Base-by-base conservation (phyloP, 305 asterid genomes). In the Nicotiana rustica region DNA sequence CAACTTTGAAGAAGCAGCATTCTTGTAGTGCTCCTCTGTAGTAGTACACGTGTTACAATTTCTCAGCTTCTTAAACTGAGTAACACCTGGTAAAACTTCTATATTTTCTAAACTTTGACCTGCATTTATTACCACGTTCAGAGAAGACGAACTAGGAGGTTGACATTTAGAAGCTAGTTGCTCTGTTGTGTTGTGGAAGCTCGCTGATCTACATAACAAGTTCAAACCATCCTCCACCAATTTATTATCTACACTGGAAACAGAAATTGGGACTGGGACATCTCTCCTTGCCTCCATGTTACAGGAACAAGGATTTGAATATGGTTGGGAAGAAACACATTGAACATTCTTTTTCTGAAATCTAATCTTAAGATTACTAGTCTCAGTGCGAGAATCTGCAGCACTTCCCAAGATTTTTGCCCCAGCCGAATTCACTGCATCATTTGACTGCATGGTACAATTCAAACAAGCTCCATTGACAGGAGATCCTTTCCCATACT, bases 1-100 rank as follows among this genome's bases (percentile, higher is more conserved):
- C 64, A 84, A 70, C 14, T 57, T 61, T 78, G 82, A 68, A 69
- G 66, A 78, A 67, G 68, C 33, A 77, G 59, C 66, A 80, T 44
- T 19, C 31, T 52, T 55, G 61, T 35, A 55, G 82, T 59, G 5
- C 35, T 44, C 29, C 5, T 55, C 64, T 8, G 64, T 31, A 60
- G 49, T 60, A 38, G 25, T 36, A 25, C 19, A 60, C 75, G 82
- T 31, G 65, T 44, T 52, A 19, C 17, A 13, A 29, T 36, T 21
- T 31, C 29, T 29, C 9, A 52, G 65, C 69, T 52, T 77, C 82
- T 31, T 52, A 64, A 64, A 35, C 59, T 52, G 67, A 10, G 10
- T 12, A 35, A 49, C 70, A 77, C 60, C 70, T 19, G 67, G 67
- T 61, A 61, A 61, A 61, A 1, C 33, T 19, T 60, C 8, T 60